Evolutionary conservation across 2,329 filamentous ascomycete species (phyloP), one percentile per base, ranked within the genome.

Genomic region (Sporothrix dimorphospora): DNA sequence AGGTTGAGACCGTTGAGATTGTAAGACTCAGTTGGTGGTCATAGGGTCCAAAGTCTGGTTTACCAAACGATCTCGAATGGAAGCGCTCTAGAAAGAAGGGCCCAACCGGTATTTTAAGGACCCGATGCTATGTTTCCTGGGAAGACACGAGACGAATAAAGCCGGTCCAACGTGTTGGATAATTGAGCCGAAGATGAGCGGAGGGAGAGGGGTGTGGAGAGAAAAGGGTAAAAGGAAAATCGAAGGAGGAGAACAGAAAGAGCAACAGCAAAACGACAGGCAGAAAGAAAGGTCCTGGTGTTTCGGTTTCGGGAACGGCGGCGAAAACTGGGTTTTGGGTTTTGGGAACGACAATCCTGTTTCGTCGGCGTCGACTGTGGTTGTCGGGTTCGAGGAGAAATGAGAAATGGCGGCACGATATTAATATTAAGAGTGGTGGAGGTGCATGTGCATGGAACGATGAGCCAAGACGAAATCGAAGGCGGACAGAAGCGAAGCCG

Each of bases 111-210:
- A 66, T 71, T 71, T 71, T 66, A 67, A 57, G 47, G 47, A 67
- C 61, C 70, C 70, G 38, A 67, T 57, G 49, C 47, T 34, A 24
- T 66, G 70, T 71, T 67, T 71, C 59, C 70, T 66, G 69, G 47
- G 30, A 66, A 71, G 34, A 55, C 69, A 63, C 21, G 19, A 63
- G 42, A 61, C 57, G 24, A 55, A 66, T 27, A 66, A 57, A 55
- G 21, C 30, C 27, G 55, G 59, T 34, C 59, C 69, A 71, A 51
- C 47, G 69, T 38, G 59, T 53, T 71, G 59, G 59, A 66, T 45
- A 66, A 55, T 63, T 66, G 69, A n/a, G 38, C 40, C 68, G 24
- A 49, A 49, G 53, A 57, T 34, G 53, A 57, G 7, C 40, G 9
- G 14, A 19, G 11, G 30, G 19, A 19, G 30, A 8, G 42, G 24